These are phyloP conservation scores for Apiotrichum siamense DNA, from an alignment of 1,284 basidiomycete species.

Conservation along the genomic window DNA sequence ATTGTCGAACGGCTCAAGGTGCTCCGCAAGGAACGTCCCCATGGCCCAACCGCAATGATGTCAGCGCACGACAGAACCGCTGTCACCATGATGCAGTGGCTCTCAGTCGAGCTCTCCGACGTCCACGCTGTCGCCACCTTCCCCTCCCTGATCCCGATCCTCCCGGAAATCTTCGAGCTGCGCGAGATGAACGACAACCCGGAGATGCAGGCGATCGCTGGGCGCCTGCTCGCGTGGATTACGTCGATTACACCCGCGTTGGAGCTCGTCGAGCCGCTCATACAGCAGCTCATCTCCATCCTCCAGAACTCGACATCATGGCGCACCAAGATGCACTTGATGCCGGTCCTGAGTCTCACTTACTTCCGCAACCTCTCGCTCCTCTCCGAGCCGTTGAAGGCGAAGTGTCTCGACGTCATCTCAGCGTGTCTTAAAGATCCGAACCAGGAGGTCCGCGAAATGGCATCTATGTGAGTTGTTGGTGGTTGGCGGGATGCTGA, in stretches of 20 bases:
- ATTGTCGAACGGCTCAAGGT: conserved; percentile 58
- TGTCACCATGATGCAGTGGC: conserved; percentile 63
- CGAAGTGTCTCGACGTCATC: conserved; percentile 62
- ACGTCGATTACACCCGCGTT: conserved; percentile 49
- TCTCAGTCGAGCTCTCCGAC: conserved; percentile 65
- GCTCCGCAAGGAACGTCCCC: conserved; percentile 69
- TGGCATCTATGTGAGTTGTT: conserved; percentile 60
- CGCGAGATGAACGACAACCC: conserved; percentile 47
- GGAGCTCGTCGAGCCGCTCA: conserved; percentile 48
- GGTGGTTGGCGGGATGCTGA: conserved; percentile 8
- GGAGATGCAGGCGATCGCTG: conserved; percentile 47
- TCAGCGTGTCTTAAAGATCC: conserved; percentile 68
- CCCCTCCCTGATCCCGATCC: conserved; percentile 66
- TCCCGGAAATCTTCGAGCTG: conserved; percentile 51
- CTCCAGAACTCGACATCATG: conserved; percentile 48
- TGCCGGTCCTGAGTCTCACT: conserved; percentile 48
- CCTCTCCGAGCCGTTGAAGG: conserved; percentile 61
- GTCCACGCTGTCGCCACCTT: conserved; percentile 67
- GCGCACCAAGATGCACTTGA: conserved; percentile 50
- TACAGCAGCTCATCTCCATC: conserved; percentile 45
- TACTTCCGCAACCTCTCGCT: conserved; percentile 63
- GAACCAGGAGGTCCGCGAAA: conserved; percentile 90
- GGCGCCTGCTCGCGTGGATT: conserved; percentile 47
- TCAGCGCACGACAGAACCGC: conserved; percentile 86
- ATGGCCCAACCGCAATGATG: conserved; percentile 73